Base-by-base conservation (phyloP, 495 filamentous ascomycete genomes). In the Astrothelium macrocarpum region DNA sequence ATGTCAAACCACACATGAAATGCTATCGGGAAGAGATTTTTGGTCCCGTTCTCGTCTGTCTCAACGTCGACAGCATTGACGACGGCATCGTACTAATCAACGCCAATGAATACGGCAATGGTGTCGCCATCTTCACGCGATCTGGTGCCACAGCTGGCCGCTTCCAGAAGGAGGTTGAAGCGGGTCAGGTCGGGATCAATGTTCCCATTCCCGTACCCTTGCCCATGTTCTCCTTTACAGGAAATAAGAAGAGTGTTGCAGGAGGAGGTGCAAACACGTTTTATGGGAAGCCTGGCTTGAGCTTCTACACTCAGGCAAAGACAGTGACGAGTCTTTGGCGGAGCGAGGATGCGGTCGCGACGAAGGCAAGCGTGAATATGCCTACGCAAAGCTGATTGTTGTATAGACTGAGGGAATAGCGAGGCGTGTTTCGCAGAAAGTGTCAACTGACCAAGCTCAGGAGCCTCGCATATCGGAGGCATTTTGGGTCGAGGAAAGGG, bases 11-110 rank as follows among this genome's bases (percentile, higher is more conserved):
- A 0, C 78, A 89, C 61, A 97, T 97, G 95, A 82, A 79, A 67
- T 99, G 94, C 82, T 99, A 99, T 82, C 85, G 77, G 61, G 89
- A 97, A 73, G 94, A 99, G 74, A 96, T 99, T 76, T 99, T 99
- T 72, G 94, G 94, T 2, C 94, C 94, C 1, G 94, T 99, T 32
- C 81, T 96, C 42, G 88, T 96, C 42, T 91, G 88, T 77, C 74
- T 94, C 16, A 89, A 91, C 69, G 86, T 88, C 16, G 85, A 87
- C 59, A 93, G 89, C 1, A 81, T 97, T 11, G 90, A 96, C 67
- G 90, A 91, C 42, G 85, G 84, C 64, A 84, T 87, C 64, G 75
- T 78, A 39, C 73, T 84, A 20, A 86, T 87, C 74, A 88, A 88
- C 72, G 77, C 75, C 62, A 88, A 88, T 71, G 82, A 85, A 67